phyloP scores from a whole-genome alignment of 2,329 filamentous ascomycete species.

The Colletotrichum nymphaeae region DNA sequence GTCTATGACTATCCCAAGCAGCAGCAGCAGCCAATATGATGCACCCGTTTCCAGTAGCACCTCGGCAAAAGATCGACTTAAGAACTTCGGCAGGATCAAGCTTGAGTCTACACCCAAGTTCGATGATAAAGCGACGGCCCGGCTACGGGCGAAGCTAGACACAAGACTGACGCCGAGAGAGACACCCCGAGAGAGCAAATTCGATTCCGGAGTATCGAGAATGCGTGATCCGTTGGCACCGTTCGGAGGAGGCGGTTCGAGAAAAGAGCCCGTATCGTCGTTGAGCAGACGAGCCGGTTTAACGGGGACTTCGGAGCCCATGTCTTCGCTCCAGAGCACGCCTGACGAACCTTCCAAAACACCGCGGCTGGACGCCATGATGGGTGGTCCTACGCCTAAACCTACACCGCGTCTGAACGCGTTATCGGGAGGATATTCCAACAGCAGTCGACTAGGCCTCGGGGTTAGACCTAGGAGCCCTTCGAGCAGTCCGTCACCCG shows the following conservation, averaged over 20 bases:
- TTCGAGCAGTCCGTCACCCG: not conserved
- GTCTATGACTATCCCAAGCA: not conserved
- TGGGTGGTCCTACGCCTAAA: not conserved
- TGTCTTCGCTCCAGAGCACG: not conserved
- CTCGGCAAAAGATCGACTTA: conserved; percentile 25
- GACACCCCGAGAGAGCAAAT: not conserved
- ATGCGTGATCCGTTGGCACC: not conserved
- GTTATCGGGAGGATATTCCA: not conserved
- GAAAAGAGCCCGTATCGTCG: not conserved
- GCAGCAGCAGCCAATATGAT: conserved; percentile 1
- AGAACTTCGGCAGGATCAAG: not conserved
- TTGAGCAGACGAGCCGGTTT: not conserved
- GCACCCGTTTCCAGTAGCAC: not conserved
- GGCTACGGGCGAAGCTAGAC: not conserved
- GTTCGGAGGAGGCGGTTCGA: not conserved
- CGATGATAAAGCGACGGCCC: not conserved
- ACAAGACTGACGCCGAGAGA: not conserved
- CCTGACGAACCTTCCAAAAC: not conserved
- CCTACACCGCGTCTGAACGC: not conserved
- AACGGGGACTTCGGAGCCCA: not conserved
- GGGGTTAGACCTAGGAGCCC: not conserved
- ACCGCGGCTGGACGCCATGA: not conserved
- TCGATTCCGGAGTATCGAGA: not conserved
- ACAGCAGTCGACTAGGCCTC: not conserved
- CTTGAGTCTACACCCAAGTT: conserved; percentile 7